These are phyloP conservation scores for Xerocomellus intermedius DNA, from an alignment of 768 basidiomycete genomes.

Conservation along the genomic window DNA sequence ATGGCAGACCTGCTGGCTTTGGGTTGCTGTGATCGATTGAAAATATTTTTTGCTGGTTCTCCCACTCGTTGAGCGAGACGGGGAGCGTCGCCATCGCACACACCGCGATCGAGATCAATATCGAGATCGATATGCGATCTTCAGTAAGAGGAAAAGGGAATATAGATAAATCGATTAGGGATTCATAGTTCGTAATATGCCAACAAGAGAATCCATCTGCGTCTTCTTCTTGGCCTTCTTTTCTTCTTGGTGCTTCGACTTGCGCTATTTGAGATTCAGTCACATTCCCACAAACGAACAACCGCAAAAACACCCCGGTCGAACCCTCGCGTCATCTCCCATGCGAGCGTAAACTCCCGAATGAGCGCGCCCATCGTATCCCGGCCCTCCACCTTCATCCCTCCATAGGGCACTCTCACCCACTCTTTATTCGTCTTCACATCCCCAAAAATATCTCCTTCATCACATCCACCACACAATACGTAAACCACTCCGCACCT, in stretches of 20 bases:
- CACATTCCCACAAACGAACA: not conserved
- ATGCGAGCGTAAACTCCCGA: conserved; percentile 6
- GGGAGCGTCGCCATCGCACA: conserved; percentile 10
- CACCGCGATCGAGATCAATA: not conserved
- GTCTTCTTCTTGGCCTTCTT: conserved; percentile 1
- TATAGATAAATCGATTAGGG: not conserved
- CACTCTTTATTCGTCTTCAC: too few species aligned
- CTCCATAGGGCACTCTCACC: too few species aligned
- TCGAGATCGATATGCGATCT: not conserved
- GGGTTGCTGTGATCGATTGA: not conserved
- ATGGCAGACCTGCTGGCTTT: conserved; percentile 43
- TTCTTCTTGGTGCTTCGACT: not conserved
- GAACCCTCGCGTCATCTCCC: conserved; percentile 1
- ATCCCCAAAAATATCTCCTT: too few species aligned
- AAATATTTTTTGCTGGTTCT: conserved; percentile 6
- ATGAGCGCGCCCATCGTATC: not conserved
- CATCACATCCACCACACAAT: too few species aligned
- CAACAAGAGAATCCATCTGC: not conserved
- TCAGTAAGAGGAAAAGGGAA: not conserved
- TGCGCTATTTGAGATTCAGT: not conserved
- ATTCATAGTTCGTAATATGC: not conserved
- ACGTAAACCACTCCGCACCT: too few species aligned
- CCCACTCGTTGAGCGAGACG: not conserved
- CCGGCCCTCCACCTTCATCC: too few species aligned
- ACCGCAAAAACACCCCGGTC: not conserved